Conservation (phyloP, 176 grass and related monocot species). For the Musa schizocarpa region DNA sequence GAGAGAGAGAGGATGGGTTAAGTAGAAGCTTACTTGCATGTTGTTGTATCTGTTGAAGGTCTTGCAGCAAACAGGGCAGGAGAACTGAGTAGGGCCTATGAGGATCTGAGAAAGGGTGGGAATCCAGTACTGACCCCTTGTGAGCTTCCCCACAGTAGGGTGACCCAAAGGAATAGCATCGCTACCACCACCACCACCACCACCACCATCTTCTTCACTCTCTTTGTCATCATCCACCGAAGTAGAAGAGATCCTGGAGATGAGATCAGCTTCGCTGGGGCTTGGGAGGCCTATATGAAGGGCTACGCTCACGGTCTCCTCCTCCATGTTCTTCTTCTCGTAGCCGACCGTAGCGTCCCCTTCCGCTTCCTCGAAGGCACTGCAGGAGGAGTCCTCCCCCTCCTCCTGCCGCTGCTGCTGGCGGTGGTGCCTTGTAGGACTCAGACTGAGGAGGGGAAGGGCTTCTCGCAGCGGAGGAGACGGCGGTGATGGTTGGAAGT, state of each 20-base stretch:
- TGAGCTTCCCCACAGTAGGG: conserved; percentile 57
- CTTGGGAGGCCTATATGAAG: conserved; percentile 72
- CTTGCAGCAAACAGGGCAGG: conserved; percentile 77
- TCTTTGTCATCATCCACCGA: conserved; percentile 15
- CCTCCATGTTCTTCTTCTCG: not conserved
- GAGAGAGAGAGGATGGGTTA: too few relatives aligned
- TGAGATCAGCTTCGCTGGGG: conserved; percentile 21
- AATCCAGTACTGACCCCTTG: conserved; percentile 85
- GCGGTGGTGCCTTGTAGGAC: conserved; percentile 16
- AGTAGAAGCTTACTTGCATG: conserved; percentile 43
- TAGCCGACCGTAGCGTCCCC: not conserved
- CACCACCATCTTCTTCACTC: conserved; percentile 6
- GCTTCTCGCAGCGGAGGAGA: conserved; percentile 66
- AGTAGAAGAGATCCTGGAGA: conserved; percentile 3
- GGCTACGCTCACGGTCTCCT: conserved; percentile 49
- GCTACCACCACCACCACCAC: not conserved
- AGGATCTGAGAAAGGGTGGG: conserved; percentile 85
- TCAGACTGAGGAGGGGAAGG: conserved; percentile 62
- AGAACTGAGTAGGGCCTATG: conserved; percentile 83
- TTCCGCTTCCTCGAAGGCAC: conserved; percentile 4
- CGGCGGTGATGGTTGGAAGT: conserved; percentile 28
- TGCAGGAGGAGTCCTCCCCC: not conserved
- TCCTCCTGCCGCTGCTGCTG: not conserved
- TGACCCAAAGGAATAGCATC: conserved; percentile 34
- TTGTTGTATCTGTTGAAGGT: conserved; percentile 95